Evolutionary conservation across 2,329 filamentous ascomycete genomes (phyloP).

Genomic region (Exserohilum turcica): DNA sequence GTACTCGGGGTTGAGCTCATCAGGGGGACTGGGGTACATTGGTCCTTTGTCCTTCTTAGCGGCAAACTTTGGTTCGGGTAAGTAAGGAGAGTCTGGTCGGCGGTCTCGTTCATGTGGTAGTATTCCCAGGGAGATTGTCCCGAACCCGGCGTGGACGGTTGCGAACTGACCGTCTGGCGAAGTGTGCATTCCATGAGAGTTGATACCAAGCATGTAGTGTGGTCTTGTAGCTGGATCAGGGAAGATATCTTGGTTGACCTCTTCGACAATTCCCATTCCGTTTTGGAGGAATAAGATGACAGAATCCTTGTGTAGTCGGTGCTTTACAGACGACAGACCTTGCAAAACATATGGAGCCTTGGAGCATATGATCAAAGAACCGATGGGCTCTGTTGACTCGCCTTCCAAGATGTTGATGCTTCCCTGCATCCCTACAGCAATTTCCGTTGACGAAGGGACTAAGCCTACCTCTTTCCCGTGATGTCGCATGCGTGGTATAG

Average conservation of each 20-base stretch:
- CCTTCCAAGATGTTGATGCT: constrained; percentile 18
- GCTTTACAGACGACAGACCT: constrained; percentile 68
- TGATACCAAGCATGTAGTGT: constrained; percentile 74
- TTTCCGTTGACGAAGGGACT: constrained; percentile 14
- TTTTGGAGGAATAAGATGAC: constrained; percentile 80
- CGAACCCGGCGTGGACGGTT: constrained; percentile 63
- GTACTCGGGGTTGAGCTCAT: constrained; percentile 23
- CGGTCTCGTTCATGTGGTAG: constrained; percentile 50
- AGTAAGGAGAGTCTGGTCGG: constrained; percentile 30
- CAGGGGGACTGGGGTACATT: constrained; percentile 11
- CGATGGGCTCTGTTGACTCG: constrained; percentile 59
- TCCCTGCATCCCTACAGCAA: background rate
- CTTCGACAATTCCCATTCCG: constrained; percentile 82
- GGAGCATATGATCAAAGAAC: constrained; percentile 76
- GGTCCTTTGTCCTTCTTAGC: constrained; percentile 5
- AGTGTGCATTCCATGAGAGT: constrained; percentile 62
- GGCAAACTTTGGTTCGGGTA: constrained; percentile 23
- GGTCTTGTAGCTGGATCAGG: constrained; percentile 68
- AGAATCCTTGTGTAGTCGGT: constrained; percentile 69
- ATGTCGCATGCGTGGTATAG: constrained; percentile 41
- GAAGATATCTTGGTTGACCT: constrained; percentile 74
- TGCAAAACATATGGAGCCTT: constrained; percentile 73
- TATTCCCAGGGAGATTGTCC: constrained; percentile 63
- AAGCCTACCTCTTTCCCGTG: constrained; percentile 46
- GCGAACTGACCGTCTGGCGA: constrained; percentile 55